These are phyloP conservation scores for Lasiosphaeria ovina DNA, from an alignment of 495 filamentous ascomycete genomes.

Conservation along the genomic window DNA sequence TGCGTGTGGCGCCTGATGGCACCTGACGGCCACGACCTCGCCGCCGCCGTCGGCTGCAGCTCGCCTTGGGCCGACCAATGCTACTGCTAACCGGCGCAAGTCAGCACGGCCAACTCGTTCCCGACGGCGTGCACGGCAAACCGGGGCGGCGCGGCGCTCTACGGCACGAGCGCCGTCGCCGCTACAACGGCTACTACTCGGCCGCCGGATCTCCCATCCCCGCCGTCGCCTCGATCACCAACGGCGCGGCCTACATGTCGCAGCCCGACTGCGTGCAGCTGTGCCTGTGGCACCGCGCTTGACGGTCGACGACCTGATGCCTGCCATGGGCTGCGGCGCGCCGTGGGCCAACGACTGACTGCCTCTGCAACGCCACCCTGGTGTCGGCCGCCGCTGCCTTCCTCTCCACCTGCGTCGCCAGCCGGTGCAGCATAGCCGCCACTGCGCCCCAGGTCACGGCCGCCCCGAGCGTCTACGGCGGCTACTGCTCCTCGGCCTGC, in stretches of 20 bases:
- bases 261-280: constrained; percentile 3
- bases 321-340: constrained; percentile 2
- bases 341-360: constrained; percentile 11
- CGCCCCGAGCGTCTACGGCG: neutral
- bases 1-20: constrained; percentile 11
- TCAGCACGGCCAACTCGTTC: constrained; percentile 10
- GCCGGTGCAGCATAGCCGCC: neutral
- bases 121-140: constrained; percentile 6
- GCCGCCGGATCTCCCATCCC: constrained; percentile 12
- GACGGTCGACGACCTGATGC: constrained; percentile 8
- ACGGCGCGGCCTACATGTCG: neutral
- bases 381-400: neutral
- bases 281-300: constrained; percentile 11
- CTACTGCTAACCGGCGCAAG: constrained; percentile 10
- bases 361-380: constrained; percentile 1
- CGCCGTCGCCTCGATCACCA: constrained; percentile 11
- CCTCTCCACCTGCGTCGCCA: constrained; percentile 4
- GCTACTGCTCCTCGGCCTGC: constrained; percentile 5
- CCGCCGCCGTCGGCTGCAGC: constrained; percentile 10
- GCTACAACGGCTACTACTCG: constrained; percentile 15
- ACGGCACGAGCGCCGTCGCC: neutral
- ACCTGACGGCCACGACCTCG: constrained; percentile 1
- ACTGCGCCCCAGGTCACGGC: neutral
- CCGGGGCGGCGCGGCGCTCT: neutral
- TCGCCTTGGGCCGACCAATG: constrained; percentile 12